A percentile compares a stretch with the other conserved stretches of the same genome.
phyloP scores from a whole-genome alignment of 2,329 filamentous ascomycete genomes.

The Pseudodiploospora longispora region DNA sequence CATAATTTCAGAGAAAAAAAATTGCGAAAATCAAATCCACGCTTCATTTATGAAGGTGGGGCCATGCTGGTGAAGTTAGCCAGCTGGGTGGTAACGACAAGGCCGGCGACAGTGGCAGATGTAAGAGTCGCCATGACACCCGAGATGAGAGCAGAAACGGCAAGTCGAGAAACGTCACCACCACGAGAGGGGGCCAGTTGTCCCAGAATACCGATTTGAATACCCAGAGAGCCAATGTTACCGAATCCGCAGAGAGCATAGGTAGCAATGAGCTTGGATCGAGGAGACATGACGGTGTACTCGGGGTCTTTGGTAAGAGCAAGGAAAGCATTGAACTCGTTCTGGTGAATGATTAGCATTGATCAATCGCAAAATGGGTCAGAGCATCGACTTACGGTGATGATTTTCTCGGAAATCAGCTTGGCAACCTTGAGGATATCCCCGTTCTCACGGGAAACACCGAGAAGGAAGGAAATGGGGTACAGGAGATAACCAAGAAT shows the following conservation, averaged over 20 bases:
- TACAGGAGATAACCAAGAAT: conserved; percentile 73
- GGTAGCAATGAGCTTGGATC: conserved; percentile 73
- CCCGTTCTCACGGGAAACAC: conserved; percentile 56
- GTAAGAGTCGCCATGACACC: conserved; percentile 74
- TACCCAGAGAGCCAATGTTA: conserved; percentile 80
- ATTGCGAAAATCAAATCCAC: not conserved
- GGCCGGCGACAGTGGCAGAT: conserved; percentile 67
- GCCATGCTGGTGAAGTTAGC: conserved; percentile 7
- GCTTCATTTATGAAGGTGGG: not conserved
- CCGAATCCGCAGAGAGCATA: conserved; percentile 80
- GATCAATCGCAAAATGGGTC: not conserved
- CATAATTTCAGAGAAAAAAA: not conserved
- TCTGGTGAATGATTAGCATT: conserved; percentile 28
- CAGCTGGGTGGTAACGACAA: conserved; percentile 54
- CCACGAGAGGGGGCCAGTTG: conserved; percentile 69
- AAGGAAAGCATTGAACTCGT: conserved; percentile 71
- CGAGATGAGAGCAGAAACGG: conserved; percentile 67
- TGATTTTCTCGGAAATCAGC: conserved; percentile 77
- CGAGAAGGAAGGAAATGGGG: conserved; percentile 72
- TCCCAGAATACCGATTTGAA: conserved; percentile 79
- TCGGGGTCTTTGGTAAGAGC: conserved; percentile 44
- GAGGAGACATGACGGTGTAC: conserved; percentile 55
- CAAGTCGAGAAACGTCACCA: conserved; percentile 68
- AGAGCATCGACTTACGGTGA: conserved; percentile 44
- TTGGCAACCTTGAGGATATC: conserved; percentile 65